These are phyloP conservation scores for Apiosordaria backusii DNA, from an alignment of 495 filamentous ascomycete species.

Conservation along the genomic window DNA sequence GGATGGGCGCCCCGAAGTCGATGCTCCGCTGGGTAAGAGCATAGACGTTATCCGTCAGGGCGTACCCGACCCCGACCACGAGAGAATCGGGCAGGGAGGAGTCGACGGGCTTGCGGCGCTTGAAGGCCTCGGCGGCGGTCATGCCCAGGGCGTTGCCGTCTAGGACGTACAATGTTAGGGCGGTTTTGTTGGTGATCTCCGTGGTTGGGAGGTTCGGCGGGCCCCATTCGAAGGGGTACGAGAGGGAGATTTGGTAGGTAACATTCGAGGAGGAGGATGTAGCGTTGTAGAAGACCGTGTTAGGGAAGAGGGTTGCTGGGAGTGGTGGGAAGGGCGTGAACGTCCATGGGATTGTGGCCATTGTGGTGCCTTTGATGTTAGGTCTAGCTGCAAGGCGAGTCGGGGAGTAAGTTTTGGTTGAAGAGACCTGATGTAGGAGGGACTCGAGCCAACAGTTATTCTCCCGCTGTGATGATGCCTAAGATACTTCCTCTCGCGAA, in stretches of 20 bases:
- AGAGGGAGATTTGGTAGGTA: conserved; percentile 21
- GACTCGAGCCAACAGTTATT: too few relatives aligned
- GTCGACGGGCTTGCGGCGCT: conserved; percentile 20
- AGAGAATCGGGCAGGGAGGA: conserved; percentile 18
- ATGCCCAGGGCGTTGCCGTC: conserved; percentile 24
- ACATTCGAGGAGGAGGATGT: conserved; percentile 9
- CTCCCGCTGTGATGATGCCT: not conserved
- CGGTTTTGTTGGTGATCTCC: conserved; percentile 7
- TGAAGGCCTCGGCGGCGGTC: conserved; percentile 20
- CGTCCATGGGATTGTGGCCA: conserved; percentile 8
- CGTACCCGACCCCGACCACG: conserved; percentile 25
- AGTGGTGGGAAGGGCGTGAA: conserved; percentile 15
- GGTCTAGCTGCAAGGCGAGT: not conserved
- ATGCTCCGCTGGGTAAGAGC: conserved; percentile 12
- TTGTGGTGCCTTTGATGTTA: conserved; percentile 7
- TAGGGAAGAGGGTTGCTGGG: conserved; percentile 12
- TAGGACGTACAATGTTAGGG: conserved; percentile 15
- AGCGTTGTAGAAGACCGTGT: conserved; percentile 18
- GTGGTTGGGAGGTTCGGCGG: not conserved
- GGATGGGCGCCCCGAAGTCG: conserved; percentile 16
- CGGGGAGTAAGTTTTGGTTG: not conserved
- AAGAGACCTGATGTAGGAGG: too few relatives aligned
- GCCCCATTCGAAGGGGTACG: conserved; percentile 19
- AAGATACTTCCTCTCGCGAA: not conserved
- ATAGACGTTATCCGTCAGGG: conserved; percentile 20